These are phyloP conservation scores for Aspergillus terreus DNA, from an alignment of 2,329 filamentous ascomycete species.

Conservation along the genomic window DNA sequence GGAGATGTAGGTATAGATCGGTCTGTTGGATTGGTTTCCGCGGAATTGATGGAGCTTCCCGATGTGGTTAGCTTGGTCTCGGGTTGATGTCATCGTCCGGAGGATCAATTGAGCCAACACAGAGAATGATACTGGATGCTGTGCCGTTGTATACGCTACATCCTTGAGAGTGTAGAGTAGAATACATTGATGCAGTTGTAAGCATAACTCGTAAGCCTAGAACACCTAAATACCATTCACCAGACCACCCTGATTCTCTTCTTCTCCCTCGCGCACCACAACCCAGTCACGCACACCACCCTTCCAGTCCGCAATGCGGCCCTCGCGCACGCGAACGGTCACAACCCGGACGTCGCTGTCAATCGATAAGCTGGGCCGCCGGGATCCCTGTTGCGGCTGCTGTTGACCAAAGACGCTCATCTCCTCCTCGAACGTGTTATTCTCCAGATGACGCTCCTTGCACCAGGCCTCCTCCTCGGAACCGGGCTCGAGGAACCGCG, in stretches of 20 bases:
- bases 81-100: not conserved
- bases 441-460: conserved; percentile 77
- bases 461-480: conserved; percentile 83
- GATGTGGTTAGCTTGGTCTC: not conserved
- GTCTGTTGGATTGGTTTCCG: not conserved
- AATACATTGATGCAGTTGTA: not conserved
- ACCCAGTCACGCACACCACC: conserved; percentile 82
- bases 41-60: not conserved
- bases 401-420: conserved; percentile 41
- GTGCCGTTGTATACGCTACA: no score
- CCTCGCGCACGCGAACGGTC: conserved; percentile 76
- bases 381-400: conserved; percentile 23
- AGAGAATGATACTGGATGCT: no score
- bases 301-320: conserved; percentile 91
- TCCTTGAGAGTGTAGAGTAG: no score
- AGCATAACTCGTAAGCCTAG: not conserved
- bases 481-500: conserved; percentile 66
- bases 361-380: conserved; percentile 59
- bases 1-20: not conserved
- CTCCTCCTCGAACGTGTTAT: conserved; percentile 76
- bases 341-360: conserved; percentile 79
- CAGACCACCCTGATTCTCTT: conserved; percentile 11
- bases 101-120: no score
- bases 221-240: conserved; percentile 25
- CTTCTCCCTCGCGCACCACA: conserved; percentile 34